Conservation (phyloP, 768 basidiomycete species). For the Tubosaeta brunneosetosa region DNA sequence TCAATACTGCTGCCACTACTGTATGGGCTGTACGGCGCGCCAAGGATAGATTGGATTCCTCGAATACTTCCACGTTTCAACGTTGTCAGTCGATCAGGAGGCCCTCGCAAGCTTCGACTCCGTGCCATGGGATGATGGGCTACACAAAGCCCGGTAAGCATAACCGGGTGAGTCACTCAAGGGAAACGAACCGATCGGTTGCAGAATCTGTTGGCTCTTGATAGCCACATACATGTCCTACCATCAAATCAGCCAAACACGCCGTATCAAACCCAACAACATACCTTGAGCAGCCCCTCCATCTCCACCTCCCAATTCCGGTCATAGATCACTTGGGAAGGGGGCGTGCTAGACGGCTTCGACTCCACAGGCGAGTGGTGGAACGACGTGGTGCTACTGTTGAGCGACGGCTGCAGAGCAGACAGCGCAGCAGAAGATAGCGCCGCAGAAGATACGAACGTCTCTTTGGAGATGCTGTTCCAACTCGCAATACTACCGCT, state of each 20-base stretch:
- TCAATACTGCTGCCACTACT: slow-evolving; percentile 81
- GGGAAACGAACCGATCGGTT: slow-evolving; percentile 55
- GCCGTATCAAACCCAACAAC: not conserved
- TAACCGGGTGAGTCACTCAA: slow-evolving; percentile 40
- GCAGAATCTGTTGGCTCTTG: slow-evolving; percentile 85
- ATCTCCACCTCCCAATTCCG: slow-evolving; percentile 83
- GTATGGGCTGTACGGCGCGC: slow-evolving; percentile 71
- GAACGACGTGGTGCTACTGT: slow-evolving; percentile 63
- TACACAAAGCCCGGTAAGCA: slow-evolving; percentile 52
- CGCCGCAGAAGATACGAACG: slow-evolving; percentile 38
- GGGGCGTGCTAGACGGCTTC: slow-evolving; percentile 30
- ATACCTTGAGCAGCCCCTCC: slow-evolving; percentile 80
- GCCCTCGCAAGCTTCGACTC: slow-evolving; percentile 67
- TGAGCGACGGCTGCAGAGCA: slow-evolving; percentile 37
- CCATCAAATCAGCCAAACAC: slow-evolving; percentile 1
- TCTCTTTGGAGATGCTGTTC: slow-evolving; percentile 71
- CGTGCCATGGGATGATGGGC: slow-evolving; percentile 45
- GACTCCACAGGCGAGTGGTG: slow-evolving; percentile 44
- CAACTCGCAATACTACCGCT: slow-evolving; percentile 84
- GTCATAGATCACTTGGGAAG: slow-evolving; percentile 45
- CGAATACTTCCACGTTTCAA: slow-evolving; percentile 91
- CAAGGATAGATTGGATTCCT: slow-evolving; percentile 77
- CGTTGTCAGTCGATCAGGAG: slow-evolving; percentile 65
- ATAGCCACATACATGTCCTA: slow-evolving; percentile 95
- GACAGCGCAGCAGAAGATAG: slow-evolving; percentile 33